Base-by-base conservation (phyloP, 2,329 filamentous ascomycete genomes). In the Bipolaris cookei region DNA sequence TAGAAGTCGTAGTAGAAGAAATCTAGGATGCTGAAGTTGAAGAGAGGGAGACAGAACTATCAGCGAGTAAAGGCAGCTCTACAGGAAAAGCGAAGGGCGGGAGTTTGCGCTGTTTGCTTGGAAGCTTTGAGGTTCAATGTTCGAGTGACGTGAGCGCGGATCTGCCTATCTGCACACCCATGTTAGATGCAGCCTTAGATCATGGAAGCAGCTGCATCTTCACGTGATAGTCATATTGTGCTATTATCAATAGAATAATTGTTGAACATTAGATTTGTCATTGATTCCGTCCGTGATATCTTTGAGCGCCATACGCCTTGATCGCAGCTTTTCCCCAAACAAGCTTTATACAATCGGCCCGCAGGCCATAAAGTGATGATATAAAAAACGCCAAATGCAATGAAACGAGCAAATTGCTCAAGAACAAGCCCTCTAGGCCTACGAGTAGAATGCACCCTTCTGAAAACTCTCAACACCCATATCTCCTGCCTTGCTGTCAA, bases 401-500 rank as follows among this genome's bases (percentile, higher is more conserved):
- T 8, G 41, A 42, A 35, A 48, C 11, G n/a, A 58, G 48, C 56
- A 66, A 45, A 54, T 25, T 11, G 47, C 57, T 53, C 39, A 58
- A 54, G 41, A 30, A 51, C 45, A n/a, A 28, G 16, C 25, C 42
- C 47, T 28, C 25, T 38, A 51, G 20, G 6, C 51, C 81, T 77
- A 88, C 51, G 86, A 87, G 75, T 88, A 87, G 70, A 90, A 89
- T 16, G 85, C 84, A 51, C 86, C 86, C 77, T 88, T 89, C 74
- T 90, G 88, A 74, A 90, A 90, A 69, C 86, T 89, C 74, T 90
- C 88, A 5, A 88, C 82, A 14, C 81, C 82, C 61, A 89, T 86
- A 71, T 90, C 87, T 2, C 84, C 85, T 49, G 84, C 81, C 72
- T 88, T 89, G 30, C 85, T 83, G 53, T 81, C 80, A 0, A 87